phyloP scores from a whole-genome alignment of 495 filamentous ascomycete genomes.

The Neurospora sp. region DNA sequence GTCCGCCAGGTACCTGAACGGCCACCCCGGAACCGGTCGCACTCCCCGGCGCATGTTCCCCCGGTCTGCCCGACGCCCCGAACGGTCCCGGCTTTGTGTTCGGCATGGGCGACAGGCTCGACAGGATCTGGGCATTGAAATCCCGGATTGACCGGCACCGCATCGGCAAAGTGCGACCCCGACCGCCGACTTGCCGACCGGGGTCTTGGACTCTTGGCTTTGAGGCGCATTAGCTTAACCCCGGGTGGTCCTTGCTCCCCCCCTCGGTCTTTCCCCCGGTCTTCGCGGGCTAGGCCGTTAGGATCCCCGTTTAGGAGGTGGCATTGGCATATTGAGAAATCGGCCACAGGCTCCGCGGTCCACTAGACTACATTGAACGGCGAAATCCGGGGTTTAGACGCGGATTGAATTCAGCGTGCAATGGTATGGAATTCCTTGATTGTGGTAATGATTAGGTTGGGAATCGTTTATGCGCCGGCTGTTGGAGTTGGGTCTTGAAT shows the following conservation, averaged over 20 bases:
- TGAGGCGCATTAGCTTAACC: background rate
- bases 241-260: background rate
- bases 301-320: background rate
- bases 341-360: background rate
- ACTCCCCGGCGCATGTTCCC: too few species aligned
- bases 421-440: background rate
- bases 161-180: too few species aligned
- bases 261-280: background rate
- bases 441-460: background rate
- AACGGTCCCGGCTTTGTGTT: too few species aligned
- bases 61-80: too few species aligned
- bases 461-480: background rate
- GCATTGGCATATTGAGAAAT: background rate
- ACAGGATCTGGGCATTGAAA: too few species aligned
- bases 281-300: background rate
- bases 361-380: too few species aligned
- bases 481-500: background rate
- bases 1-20: too few species aligned
- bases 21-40: too few species aligned
- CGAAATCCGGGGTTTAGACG: too few species aligned
- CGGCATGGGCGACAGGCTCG: too few species aligned
- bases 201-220: background rate
- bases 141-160: too few species aligned
- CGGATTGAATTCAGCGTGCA: background rate
- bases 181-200: background rate